These are phyloP conservation scores for Calycina herbarum DNA, from an alignment of 2,329 filamentous ascomycete genomes.

Conservation along the genomic window DNA sequence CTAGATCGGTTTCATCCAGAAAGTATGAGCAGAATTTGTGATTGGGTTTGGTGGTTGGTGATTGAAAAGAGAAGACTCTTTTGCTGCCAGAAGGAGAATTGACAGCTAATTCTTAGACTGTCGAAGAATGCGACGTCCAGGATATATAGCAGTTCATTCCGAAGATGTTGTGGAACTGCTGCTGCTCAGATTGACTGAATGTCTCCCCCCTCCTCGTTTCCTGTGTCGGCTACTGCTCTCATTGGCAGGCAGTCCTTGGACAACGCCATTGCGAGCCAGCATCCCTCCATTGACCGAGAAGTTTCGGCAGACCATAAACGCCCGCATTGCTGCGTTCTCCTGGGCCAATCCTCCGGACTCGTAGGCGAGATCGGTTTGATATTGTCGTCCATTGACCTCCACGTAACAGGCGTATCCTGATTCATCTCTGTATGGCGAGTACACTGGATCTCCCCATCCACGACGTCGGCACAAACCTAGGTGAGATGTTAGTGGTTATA, in stretches of 20 bases:
- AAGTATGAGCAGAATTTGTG: conserved; percentile 11
- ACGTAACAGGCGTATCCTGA: conserved; percentile 86
- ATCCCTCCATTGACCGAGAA: conserved; percentile 97
- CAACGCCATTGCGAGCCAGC: conserved; percentile 68
- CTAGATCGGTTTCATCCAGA: conserved; percentile 18
- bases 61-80: not conserved
- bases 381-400: conserved; percentile 93
- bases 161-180: conserved; percentile 38
- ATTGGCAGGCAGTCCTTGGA: conserved; percentile 61
- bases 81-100: conserved; percentile 19
- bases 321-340: conserved; percentile 92
- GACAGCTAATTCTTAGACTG: conserved; percentile 30
- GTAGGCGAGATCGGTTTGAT: conserved; percentile 86
- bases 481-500: conserved; percentile 30
- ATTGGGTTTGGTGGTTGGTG: not conserved
- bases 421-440: conserved; percentile 74
- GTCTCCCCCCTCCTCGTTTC: conserved; percentile 34
- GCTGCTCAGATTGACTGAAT: conserved; percentile 39
- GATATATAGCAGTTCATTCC: conserved; percentile 22
- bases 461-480: conserved; percentile 91
- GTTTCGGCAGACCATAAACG: conserved; percentile 97
- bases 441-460: conserved; percentile 88
- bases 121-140: conserved; percentile 17
- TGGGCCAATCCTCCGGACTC: conserved; percentile 79
- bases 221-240: conserved; percentile 37